phyloP scores from a whole-genome alignment of 2,329 filamentous ascomycete species.

The Diaporthe eres region DNA sequence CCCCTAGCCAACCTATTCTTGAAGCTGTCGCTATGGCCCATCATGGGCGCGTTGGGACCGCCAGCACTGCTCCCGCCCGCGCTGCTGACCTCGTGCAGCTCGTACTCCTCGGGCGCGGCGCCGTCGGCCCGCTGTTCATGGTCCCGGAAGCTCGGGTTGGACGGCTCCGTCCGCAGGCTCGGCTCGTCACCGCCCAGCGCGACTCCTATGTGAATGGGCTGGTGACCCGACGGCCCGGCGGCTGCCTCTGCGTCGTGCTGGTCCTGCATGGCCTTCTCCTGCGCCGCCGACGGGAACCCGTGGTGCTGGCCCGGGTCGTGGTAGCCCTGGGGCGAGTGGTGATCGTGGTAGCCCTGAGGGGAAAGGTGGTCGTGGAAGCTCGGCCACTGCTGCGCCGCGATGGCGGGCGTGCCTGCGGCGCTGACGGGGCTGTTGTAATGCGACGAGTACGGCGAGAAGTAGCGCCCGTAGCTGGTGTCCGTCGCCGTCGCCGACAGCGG shows the following conservation, averaged over 20 bases:
- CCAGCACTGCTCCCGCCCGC: conserved; percentile 40
- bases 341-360: conserved; percentile 38
- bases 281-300: conserved; percentile 46
- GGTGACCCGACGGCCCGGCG: conserved; percentile 27
- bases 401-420: conserved; percentile 53
- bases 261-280: conserved; percentile 43
- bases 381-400: conserved; percentile 54
- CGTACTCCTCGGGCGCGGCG: conserved; percentile 58
- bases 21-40: conserved; percentile 38
- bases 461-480: conserved; percentile 52
- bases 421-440: conserved; percentile 72
- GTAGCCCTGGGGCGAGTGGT: conserved; percentile 42
- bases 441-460: conserved; percentile 73
- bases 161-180: conserved; percentile 50
- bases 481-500: conserved; percentile 59
- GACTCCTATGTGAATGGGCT: conserved; percentile 56
- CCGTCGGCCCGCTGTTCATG: conserved; percentile 45
- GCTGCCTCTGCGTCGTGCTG: conserved; percentile 28
- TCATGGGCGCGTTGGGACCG: conserved; percentile 36
- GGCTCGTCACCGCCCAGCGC: conserved; percentile 58
- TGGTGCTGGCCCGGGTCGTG: conserved; percentile 44
- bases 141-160: conserved; percentile 47
- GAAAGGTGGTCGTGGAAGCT: conserved; percentile 34
- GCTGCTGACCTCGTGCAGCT: conserved; percentile 61
- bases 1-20: conserved; percentile 44